phyloP scores from a whole-genome alignment of 208 protist species.

The Naegleria lovaniensis region DNA sequence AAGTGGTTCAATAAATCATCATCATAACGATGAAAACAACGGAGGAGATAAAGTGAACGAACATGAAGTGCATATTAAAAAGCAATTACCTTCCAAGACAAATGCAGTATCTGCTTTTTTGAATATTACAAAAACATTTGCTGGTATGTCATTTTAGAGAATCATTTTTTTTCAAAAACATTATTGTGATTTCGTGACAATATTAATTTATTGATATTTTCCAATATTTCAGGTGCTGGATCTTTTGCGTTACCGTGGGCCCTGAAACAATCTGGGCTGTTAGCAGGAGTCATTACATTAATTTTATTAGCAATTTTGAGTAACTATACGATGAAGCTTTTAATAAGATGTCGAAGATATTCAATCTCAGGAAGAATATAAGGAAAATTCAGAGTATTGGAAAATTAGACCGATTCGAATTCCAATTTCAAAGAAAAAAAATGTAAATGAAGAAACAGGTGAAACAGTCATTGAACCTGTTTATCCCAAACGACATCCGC shows the following conservation, averaged over 20 bases:
- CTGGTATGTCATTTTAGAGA: no score
- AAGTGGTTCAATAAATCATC: no score
- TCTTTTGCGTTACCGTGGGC: slow-evolving; percentile 14
- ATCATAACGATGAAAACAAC: no score
- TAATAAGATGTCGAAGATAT: slow-evolving; percentile 15
- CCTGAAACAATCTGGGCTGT: slow-evolving; percentile 6
- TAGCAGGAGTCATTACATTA: not conserved
- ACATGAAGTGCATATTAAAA: not conserved
- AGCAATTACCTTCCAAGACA: not conserved
- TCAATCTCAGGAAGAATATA: not conserved
- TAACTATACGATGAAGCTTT: slow-evolving; percentile 20
- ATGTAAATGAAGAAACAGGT: not conserved
- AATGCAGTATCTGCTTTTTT: not conserved
- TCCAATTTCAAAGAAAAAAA: not conserved
- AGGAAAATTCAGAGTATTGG: slow-evolving; percentile 5
- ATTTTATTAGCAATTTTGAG: not conserved
- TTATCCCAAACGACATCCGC: not conserved
- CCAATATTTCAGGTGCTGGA: slow-evolving; percentile 5
- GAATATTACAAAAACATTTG: not conserved
- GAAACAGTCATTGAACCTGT: not conserved
- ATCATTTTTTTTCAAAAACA: no score
- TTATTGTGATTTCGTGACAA: no score
- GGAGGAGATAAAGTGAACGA: not conserved
- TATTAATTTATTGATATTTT: no score
- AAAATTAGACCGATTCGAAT: not conserved